A percentile compares a stretch with the other conserved stretches of the same genome.
These are phyloP conservation scores for Pythium aristosporum DNA, from an alignment of 352 stramenopile genomes.

Conservation along the genomic window DNA sequence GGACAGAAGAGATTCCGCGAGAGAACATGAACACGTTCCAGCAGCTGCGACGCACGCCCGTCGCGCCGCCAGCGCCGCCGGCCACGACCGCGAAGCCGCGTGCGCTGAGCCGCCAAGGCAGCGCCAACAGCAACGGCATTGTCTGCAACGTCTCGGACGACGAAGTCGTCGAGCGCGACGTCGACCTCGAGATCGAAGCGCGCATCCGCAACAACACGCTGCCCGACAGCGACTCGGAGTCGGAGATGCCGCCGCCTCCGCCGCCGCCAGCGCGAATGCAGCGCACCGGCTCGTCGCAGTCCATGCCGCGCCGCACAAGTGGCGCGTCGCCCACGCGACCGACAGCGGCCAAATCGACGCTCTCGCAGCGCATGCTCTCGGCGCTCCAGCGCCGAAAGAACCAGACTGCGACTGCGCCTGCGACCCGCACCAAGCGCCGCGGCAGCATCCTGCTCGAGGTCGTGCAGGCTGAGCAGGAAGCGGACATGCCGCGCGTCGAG, in stretches of 20 bases:
- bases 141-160: conserved; percentile 60
- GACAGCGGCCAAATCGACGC: conserved; percentile 28
- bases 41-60: conserved; percentile 4
- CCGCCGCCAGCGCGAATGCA: neutral
- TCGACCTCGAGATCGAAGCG: conserved; percentile 72
- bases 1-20: neutral
- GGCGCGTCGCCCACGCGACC: neutral
- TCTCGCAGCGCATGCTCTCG: conserved; percentile 67
- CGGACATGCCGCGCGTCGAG: conserved; percentile 3
- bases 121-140: conserved; percentile 33
- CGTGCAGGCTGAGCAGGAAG: conserved; percentile 14
- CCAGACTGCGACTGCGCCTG: conserved; percentile 17
- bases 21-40: conserved; percentile 4
- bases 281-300: conserved; percentile 8
- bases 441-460: conserved; percentile 21
- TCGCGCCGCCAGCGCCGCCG: conserved; percentile 4
- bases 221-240: conserved; percentile 22
- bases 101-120: conserved; percentile 15
- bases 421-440: conserved; percentile 21
- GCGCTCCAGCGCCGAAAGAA: conserved; percentile 41
- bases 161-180: conserved; percentile 64
- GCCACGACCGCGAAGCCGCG: neutral
- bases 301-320: conserved; percentile 18
- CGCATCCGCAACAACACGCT: conserved; percentile 36
- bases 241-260: neutral